Percentiles rank a stretch among this genome's conserved stretches.
These are phyloP conservation scores for Pseudogymnoascus sp. DNA, from an alignment of 2,329 filamentous ascomycete species.

Conservation along the genomic window DNA sequence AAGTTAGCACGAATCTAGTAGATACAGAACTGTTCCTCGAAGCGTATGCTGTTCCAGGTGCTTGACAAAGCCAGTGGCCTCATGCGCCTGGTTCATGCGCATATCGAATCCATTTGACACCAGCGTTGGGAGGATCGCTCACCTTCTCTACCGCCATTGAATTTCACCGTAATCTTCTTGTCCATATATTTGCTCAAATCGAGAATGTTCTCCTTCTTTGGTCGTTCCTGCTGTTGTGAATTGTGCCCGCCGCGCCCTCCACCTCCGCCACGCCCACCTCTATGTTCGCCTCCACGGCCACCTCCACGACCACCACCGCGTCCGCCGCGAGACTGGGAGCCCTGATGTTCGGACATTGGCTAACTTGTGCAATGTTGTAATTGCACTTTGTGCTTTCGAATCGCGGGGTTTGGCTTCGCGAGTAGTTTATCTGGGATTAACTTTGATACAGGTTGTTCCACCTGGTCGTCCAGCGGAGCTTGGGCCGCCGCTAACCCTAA, in stretches of 20 bases:
- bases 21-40: not conserved
- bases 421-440: not conserved
- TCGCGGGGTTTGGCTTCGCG: constrained; percentile 8
- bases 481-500: constrained; percentile 8
- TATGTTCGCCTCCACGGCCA: constrained; percentile 26
- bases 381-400: constrained; percentile 8
- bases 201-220: constrained; percentile 98
- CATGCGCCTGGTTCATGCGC: not conserved
- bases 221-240: constrained; percentile 53
- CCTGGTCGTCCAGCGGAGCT: constrained; percentile 6
- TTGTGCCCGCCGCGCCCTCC: constrained; percentile 39
- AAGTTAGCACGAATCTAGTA: constrained; percentile 1
- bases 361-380: constrained; percentile 7
- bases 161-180: constrained; percentile 91
- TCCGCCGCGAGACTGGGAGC: constrained; percentile 29
- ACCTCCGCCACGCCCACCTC: constrained; percentile 39
- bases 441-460: constrained; percentile 4
- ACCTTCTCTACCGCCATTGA: constrained; percentile 92
- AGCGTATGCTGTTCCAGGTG: not conserved
- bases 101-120: not conserved
- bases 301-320: constrained; percentile 28
- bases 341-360: constrained; percentile 9
- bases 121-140: constrained; percentile 22
- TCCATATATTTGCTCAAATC: constrained; percentile 96
- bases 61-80: not conserved